These are phyloP conservation scores for Priceomyces melissophilus DNA, from an alignment of 805 yeast genomes.

Conservation along the genomic window DNA sequence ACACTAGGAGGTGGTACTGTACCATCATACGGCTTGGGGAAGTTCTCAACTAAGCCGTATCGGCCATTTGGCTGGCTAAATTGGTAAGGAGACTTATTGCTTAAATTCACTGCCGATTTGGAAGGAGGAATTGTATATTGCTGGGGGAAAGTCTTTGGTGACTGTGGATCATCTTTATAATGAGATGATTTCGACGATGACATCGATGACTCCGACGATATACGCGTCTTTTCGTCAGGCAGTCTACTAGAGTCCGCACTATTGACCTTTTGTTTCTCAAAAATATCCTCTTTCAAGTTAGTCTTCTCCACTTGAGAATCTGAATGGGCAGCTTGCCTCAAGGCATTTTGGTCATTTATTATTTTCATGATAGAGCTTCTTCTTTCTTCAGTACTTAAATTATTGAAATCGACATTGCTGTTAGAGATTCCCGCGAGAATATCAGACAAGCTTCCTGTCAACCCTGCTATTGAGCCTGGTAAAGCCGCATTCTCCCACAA, in stretches of 20 bases:
- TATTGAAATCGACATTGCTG: conserved; percentile 36
- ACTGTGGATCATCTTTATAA: conserved; percentile 33
- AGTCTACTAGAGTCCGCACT: conserved; percentile 1
- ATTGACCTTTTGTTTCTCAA: conserved; percentile 17
- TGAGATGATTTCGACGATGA: conserved; percentile 30
- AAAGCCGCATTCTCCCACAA: conserved; percentile 27
- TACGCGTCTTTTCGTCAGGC: conserved; percentile 13
- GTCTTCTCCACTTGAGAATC: conserved; percentile 12
- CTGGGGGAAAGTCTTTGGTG: conserved; percentile 37
- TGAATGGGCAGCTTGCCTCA: conserved; percentile 7
- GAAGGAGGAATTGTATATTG: conserved; percentile 9
- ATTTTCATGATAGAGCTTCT: conserved; percentile 37
- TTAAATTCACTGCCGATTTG: conserved; percentile 7
- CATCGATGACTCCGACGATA: conserved; percentile 36
- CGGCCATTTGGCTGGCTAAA: not conserved
- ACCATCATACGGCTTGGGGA: not conserved
- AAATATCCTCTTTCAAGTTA: conserved; percentile 37
- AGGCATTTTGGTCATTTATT: conserved; percentile 30
- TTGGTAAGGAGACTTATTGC: conserved; percentile 6
- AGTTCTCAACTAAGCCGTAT: not conserved
- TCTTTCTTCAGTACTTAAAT: conserved; percentile 38
- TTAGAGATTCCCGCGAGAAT: conserved; percentile 33
- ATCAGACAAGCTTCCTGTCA: conserved; percentile 29
- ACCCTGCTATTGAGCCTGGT: conserved; percentile 26
- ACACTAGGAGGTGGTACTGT: not conserved